Percentiles rank a stretch among this genome's conserved stretches.
Conservation (phyloP, 306 rosid species). For the Clitoria ternatea region DNA sequence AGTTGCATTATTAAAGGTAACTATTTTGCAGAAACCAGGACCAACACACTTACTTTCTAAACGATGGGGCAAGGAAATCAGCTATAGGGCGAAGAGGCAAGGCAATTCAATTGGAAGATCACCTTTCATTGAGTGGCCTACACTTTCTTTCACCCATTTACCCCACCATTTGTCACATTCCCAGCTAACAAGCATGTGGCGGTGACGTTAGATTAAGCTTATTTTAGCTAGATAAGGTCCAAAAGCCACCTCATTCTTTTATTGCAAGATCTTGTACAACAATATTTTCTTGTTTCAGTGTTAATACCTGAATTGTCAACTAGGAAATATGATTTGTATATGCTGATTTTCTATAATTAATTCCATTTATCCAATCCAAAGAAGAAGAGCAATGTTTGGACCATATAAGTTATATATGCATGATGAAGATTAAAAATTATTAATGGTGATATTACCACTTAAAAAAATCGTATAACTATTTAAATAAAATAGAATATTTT, state of each 20-base stretch:
- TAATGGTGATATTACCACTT: no score
- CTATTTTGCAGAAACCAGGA: constrained; percentile 25
- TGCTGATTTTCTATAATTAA: background rate
- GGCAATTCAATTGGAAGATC: constrained; percentile 15
- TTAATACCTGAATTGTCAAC: constrained; percentile 23
- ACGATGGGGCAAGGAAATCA: constrained; percentile 30
- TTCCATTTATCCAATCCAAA: constrained; percentile 19
- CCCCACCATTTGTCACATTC: constrained; percentile 34
- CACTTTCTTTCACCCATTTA: constrained; percentile 23
- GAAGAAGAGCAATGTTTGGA: background rate
- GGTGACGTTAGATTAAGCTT: constrained; percentile 29
- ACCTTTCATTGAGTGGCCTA: constrained; percentile 11
- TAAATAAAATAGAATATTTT: no score
- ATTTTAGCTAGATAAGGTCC: constrained; percentile 30
- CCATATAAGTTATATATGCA: no score
- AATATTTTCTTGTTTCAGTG: constrained; percentile 17
- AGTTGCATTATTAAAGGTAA: constrained; percentile 30
- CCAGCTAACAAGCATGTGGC: constrained; percentile 27
- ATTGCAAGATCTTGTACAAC: constrained; percentile 21
- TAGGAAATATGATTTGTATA: constrained; percentile 24
- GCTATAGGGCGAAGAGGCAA: constrained; percentile 10
- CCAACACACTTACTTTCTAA: constrained; percentile 24
- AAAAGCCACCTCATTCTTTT: constrained; percentile 40
- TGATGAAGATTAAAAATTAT: no score
- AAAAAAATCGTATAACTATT: no score